phyloP scores from a whole-genome alignment of 2,329 filamentous ascomycete genomes.

The Paracamarosporium sp. region DNA sequence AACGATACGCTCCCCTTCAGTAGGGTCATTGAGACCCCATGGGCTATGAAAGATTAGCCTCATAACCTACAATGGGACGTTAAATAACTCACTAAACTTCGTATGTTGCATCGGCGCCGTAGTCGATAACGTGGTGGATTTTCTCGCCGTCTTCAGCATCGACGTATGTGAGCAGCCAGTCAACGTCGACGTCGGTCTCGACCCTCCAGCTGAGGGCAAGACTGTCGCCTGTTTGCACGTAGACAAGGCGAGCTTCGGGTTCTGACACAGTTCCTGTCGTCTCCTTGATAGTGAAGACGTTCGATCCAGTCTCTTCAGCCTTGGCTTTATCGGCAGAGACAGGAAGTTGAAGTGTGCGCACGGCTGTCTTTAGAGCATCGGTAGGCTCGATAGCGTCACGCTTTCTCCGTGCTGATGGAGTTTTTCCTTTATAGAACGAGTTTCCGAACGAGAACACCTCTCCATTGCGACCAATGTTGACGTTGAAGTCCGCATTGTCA shows the following conservation, averaged over 20 bases:
- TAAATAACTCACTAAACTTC: slow-evolving; percentile 56
- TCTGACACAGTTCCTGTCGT: slow-evolving; percentile 58
- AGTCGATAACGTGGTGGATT: slow-evolving; percentile 64
- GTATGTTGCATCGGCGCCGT: slow-evolving; percentile 63
- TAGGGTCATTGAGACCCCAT: slow-evolving; percentile 63
- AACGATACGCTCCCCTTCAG: slow-evolving; percentile 53
- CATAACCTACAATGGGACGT: not conserved
- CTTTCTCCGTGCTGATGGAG: slow-evolving; percentile 52
- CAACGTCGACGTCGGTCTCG: slow-evolving; percentile 63
- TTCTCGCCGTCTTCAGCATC: slow-evolving; percentile 57
- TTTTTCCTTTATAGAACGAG: slow-evolving; percentile 54
- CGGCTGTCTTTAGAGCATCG: slow-evolving; percentile 52
- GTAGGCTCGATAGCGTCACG: slow-evolving; percentile 53
- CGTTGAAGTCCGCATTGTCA: slow-evolving; percentile 67
- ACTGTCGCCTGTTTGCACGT: slow-evolving; percentile 57
- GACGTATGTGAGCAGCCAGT: slow-evolving; percentile 67
- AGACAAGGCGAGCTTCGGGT: slow-evolving; percentile 63
- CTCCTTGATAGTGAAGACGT: slow-evolving; percentile 56
- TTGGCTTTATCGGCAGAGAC: slow-evolving; percentile 50
- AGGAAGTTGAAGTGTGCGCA: slow-evolving; percentile 49
- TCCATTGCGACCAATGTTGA: slow-evolving; percentile 63
- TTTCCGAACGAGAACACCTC: slow-evolving; percentile 65
- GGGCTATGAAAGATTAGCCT: slow-evolving; percentile 24
- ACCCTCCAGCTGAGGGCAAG: slow-evolving; percentile 64
- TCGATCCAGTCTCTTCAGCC: slow-evolving; percentile 45